Percentiles rank a stretch among this genome's conserved stretches.
Evolutionary conservation across 2,329 filamentous ascomycete species (phyloP).

Genomic region (Alternaria sp.): DNA sequence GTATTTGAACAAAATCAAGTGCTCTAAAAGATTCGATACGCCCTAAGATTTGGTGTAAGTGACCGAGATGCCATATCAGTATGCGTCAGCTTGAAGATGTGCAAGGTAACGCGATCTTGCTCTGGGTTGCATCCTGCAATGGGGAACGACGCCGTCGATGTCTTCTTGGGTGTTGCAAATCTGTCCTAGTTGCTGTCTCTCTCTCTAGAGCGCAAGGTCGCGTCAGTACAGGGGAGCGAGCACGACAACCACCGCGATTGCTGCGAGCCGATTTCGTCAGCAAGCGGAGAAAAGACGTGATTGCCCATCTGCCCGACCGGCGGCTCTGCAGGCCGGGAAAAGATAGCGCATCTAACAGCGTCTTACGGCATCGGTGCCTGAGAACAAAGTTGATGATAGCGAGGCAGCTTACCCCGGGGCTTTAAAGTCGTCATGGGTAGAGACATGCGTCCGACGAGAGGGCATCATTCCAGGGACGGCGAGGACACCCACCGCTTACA

Average conservation of each 20-base stretch:
- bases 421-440: background rate
- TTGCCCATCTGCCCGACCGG: conserved; percentile 14
- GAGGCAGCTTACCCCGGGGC: background rate
- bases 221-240: conserved; percentile 13
- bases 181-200: conserved; percentile 60
- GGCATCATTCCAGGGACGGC: background rate
- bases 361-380: background rate
- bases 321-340: conserved; percentile 6
- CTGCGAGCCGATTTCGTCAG: conserved; percentile 28
- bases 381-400: background rate
- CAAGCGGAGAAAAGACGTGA: conserved; percentile 42
- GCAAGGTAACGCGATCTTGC: background rate
- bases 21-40: background rate
- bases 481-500: conserved; percentile 2
- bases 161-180: background rate
- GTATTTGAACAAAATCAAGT: background rate
- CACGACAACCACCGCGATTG: conserved; percentile 14
- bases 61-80: background rate
- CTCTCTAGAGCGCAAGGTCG: conserved; percentile 30
- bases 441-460: background rate
- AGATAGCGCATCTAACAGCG: conserved; percentile 1
- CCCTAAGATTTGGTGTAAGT: background rate
- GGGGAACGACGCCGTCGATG: background rate
- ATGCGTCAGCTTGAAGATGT: background rate
- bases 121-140: background rate